Evolutionary conservation across 495 filamentous ascomycete genomes (phyloP).

Genomic region (Neurospora sublineolata): DNA sequence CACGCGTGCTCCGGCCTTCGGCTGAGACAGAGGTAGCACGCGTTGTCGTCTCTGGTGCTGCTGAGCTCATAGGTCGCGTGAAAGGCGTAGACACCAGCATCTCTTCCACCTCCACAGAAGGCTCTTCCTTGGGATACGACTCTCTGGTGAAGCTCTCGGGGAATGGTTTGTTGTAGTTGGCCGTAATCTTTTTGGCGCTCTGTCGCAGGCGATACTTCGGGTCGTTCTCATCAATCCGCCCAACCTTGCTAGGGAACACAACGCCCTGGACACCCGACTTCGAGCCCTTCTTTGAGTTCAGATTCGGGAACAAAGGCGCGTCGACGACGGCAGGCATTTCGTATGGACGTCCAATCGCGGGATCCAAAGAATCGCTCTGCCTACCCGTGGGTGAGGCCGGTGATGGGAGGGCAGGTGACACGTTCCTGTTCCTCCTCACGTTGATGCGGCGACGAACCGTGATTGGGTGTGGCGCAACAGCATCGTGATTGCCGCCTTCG

Average conservation of each 20-base stretch:
- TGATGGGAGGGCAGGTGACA: constrained; percentile 20
- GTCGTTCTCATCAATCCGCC: constrained; percentile 20
- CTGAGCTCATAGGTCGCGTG: not conserved
- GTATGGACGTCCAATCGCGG: constrained; percentile 13
- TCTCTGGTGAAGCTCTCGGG: constrained; percentile 8
- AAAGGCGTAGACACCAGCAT: not conserved
- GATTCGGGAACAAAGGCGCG: constrained; percentile 16
- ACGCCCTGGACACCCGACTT: constrained; percentile 9
- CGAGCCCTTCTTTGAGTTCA: constrained; percentile 16
- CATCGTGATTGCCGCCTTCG: not conserved
- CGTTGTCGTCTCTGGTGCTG: not conserved
- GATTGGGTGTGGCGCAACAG: constrained; percentile 15
- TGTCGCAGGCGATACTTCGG: constrained; percentile 15
- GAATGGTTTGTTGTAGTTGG: not conserved
- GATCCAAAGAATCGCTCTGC: constrained; percentile 1
- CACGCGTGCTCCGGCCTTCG: constrained; percentile 23
- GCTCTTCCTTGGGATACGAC: not conserved
- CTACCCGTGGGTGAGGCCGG: constrained; percentile 9
- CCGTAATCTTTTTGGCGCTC: constrained; percentile 14
- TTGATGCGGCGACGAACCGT: constrained; percentile 18
- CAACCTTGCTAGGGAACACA: constrained; percentile 19
- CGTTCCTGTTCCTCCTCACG: constrained; percentile 27
- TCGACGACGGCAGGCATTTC: constrained; percentile 23
- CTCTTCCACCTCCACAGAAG: constrained; percentile 1
- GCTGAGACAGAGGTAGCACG: constrained; percentile 14